Evolutionary conservation across 176 grass and related monocot species (phyloP), one percentile per base, ranked within the genome.

Genomic region (Alopecurus myosuroides): DNA sequence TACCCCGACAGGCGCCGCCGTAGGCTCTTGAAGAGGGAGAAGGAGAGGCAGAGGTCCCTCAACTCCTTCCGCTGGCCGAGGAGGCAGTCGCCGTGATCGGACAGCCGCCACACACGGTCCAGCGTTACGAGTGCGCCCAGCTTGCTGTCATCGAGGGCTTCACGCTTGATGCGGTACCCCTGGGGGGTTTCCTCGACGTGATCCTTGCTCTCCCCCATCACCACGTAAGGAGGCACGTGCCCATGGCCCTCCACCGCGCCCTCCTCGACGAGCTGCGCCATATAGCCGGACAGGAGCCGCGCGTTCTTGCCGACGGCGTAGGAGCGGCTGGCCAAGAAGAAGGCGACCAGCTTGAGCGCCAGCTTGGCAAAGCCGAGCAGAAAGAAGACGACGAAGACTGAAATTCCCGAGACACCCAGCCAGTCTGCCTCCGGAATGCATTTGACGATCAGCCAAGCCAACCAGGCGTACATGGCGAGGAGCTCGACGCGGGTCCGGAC

Each of bases 41-140:
- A 88, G 2, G 79, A 82, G 0, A 88, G 79, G 62, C 86, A 88
- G 73, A 88, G 86, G n/a, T 88, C 86, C n/a, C 79, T 57, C 4
- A 87, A 37, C 49, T 58, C 48, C 48, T 1, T 20, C 9, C 30
- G n/a, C 6, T 68, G 14, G 15, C 50, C 49, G 39, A 88, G 73
- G 49, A 77, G 18, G 15, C 72, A 7, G 18, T 70, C 7, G 37
- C 86, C 72, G 7, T 68, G 22, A 15, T 68, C 70, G 15, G 86
- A 64, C 60, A 69, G 46, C 6, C 6, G 0, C 79, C 86, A 88
- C 6, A 88, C 79, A 0, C 49, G 71, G 15, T 87, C 37, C 11
- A 87, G 86, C 3, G 79, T 87, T 1, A 87, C 37, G 1, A 87
- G 29, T 15, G 0, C 1, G 15, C 72, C 29, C 49, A n/a, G 25